These are phyloP conservation scores for Caryopteris hybrid DNA, from an alignment of 305 asterid genomes.

Conservation along the genomic window DNA sequence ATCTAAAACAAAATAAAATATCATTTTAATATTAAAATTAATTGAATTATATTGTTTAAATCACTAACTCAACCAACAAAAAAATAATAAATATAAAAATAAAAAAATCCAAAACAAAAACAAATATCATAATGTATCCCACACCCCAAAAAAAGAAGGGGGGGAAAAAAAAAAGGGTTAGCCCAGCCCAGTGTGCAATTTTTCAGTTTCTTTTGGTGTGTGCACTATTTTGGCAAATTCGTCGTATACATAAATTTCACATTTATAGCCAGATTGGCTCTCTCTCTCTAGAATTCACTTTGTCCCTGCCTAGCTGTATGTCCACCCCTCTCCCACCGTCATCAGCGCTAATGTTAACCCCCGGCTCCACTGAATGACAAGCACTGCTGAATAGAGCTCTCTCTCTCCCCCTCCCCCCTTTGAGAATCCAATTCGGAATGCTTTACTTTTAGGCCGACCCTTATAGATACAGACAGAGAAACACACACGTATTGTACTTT, in stretches of 20 bases:
- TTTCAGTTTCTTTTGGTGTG: background rate
- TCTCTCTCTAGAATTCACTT: background rate
- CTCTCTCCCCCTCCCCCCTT: slow-evolving; percentile 15
- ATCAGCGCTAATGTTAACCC: slow-evolving; percentile 18
- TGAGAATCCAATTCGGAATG: slow-evolving; percentile 19
- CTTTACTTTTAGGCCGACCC: slow-evolving; percentile 5
- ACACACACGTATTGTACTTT: slow-evolving; percentile 3
- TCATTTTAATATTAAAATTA: too few relatives aligned
- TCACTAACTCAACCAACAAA: too few relatives aligned
- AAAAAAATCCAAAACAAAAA: too few relatives aligned
- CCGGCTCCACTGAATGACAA: slow-evolving; percentile 10
- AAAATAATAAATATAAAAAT: too few relatives aligned
- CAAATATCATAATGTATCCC: too few relatives aligned
- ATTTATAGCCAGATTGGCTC: background rate
- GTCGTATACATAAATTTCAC: background rate
- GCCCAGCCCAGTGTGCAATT: background rate
- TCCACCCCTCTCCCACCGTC: slow-evolving; percentile 13
- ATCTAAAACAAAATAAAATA: too few relatives aligned
- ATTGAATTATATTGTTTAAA: too few relatives aligned
- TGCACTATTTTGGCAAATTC: background rate
- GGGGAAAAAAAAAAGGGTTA: too few relatives aligned
- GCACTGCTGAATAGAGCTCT: background rate
- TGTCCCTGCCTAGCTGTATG: slow-evolving; percentile 16
- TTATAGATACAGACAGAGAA: background rate
- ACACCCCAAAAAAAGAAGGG: too few relatives aligned